Evolutionary conservation across 1,284 basidiomycete species (phyloP).

Genomic region (Ustilago tritici): DNA sequence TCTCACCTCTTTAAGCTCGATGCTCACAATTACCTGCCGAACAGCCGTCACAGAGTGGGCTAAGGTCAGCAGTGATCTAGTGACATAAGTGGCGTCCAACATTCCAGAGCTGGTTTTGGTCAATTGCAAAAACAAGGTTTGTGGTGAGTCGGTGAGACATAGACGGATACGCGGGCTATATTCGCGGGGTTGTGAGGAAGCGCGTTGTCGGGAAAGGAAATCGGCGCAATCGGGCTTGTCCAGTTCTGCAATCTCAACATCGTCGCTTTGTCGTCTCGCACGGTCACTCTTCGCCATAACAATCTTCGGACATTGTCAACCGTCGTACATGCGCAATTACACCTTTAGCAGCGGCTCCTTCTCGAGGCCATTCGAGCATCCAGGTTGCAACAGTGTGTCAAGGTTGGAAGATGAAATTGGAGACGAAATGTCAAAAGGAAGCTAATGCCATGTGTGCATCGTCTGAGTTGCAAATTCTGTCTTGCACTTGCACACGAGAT

Average conservation of each 20-base stretch:
- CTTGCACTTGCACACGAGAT: background rate
- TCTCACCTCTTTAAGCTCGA: background rate
- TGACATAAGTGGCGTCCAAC: constrained; percentile 7
- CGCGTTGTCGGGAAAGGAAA: background rate
- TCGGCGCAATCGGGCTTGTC: background rate
- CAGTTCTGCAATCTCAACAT: background rate
- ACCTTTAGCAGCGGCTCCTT: background rate
- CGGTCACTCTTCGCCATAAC: background rate
- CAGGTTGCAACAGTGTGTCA: background rate
- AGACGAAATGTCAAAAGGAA: constrained; percentile 4
- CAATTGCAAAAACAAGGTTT: background rate
- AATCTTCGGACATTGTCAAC: background rate
- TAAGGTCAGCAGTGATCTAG: background rate
- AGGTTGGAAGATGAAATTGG: background rate
- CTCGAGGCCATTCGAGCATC: background rate
- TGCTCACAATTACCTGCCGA: background rate
- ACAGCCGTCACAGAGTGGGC: background rate
- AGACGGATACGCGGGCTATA: constrained; percentile 11
- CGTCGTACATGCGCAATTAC: background rate
- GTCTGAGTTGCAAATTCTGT: background rate
- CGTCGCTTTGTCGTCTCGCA: background rate
- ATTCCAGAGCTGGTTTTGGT: constrained; percentile 12
- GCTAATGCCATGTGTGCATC: constrained; percentile 5
- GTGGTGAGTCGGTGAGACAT: constrained; percentile 2
- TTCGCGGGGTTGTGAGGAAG: background rate